phyloP scores from a whole-genome alignment of 2,329 filamentous ascomycete genomes.

The Fusarium sp. region DNA sequence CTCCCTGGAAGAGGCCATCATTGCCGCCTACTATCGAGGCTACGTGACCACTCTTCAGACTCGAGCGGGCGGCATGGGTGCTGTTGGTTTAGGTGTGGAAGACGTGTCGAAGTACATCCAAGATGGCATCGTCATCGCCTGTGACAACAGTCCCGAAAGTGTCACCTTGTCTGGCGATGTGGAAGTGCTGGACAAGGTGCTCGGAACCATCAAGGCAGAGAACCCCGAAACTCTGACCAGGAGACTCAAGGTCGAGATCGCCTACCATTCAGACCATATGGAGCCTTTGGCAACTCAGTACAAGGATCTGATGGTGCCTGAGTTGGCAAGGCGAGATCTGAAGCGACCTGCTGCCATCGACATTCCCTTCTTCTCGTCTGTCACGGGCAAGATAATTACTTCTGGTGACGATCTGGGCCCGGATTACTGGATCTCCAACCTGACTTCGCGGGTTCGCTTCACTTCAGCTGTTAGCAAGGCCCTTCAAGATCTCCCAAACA shows the following conservation, averaged over 20 bases:
- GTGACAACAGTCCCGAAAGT: slow-evolving; percentile 63
- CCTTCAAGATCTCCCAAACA: not conserved
- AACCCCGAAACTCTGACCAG: slow-evolving; percentile 54
- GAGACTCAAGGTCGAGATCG: slow-evolving; percentile 58
- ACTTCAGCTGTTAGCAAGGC: not conserved
- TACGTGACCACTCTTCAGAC: not conserved
- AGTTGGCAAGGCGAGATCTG: not conserved
- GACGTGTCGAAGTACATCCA: not conserved
- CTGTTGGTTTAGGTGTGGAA: slow-evolving; percentile 12
- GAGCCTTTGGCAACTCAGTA: slow-evolving; percentile 59
- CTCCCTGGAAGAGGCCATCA: not conserved
- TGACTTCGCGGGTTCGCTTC: not conserved
- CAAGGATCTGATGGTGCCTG: slow-evolving; percentile 29
- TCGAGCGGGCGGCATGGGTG: not conserved
- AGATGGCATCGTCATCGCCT: slow-evolving; percentile 47
- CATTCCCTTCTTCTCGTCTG: not conserved
- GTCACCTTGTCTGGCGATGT: slow-evolving; percentile 62
- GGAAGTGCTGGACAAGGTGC: slow-evolving; percentile 55
- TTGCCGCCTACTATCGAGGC: not conserved
- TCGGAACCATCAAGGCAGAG: slow-evolving; percentile 50
- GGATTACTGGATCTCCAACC: not conserved
- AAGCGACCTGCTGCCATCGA: not conserved
- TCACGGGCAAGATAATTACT: not conserved
- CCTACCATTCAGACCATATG: slow-evolving; percentile 66
- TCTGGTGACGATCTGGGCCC: not conserved